phyloP scores from a whole-genome alignment of 2,329 filamentous ascomycete genomes.

The Xenosphaeropsis pyriputrescens region DNA sequence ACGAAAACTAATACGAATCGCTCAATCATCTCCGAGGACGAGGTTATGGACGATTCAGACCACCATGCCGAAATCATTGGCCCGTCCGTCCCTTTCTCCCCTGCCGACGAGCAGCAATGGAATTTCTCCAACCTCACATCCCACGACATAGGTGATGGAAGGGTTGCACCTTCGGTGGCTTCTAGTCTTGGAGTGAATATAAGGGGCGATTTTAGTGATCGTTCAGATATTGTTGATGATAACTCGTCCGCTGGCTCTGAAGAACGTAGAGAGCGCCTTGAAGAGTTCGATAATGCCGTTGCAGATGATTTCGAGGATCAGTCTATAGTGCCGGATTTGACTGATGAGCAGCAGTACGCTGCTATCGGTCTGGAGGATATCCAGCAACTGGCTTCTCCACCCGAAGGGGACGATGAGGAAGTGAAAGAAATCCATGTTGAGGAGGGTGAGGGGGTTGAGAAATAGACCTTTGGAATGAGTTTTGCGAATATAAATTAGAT shows the following conservation, averaged over 20 bases:
- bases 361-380: neutral
- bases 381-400: neutral
- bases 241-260: conserved; percentile 14
- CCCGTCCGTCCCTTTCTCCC: conserved; percentile 2
- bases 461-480: no score
- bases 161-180: conserved; percentile 9
- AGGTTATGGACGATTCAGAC: neutral
- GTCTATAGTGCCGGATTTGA: neutral
- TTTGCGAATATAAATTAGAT: no score
- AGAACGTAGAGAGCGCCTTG: conserved; percentile 7
- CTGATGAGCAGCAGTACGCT: neutral
- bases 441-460: neutral
- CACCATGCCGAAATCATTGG: neutral
- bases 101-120: conserved; percentile 12
- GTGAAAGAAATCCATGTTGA: conserved; percentile 1
- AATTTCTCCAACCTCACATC: conserved; percentile 5
- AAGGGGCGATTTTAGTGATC: conserved; percentile 2
- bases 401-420: conserved; percentile 8
- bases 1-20: conserved; percentile 13
- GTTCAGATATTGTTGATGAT: conserved; percentile 13
- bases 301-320: conserved; percentile 5
- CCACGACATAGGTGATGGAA: conserved; percentile 7
- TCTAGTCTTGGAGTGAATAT: neutral
- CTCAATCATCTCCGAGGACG: conserved; percentile 8
- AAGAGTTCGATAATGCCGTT: conserved; percentile 13